phyloP scores from a whole-genome alignment of 139 green algal species.

The Coccomyxa sp. region DNA sequence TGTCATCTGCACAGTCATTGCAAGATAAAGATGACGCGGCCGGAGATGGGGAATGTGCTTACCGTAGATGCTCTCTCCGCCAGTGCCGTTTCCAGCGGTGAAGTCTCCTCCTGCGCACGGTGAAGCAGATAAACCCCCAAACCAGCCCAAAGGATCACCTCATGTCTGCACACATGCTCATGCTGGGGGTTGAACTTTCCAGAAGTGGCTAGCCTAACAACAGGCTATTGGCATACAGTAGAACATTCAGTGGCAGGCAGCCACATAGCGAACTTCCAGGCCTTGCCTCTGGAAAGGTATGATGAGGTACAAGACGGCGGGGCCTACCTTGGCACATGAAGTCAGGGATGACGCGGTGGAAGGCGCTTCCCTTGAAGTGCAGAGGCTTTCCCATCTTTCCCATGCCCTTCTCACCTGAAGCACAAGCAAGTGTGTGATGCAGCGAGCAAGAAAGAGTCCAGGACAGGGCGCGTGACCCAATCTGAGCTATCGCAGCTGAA shows the following conservation, averaged over 20 bases:
- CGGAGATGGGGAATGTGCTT: too few species aligned
- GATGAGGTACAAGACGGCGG: background rate
- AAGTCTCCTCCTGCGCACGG: conserved; percentile 65
- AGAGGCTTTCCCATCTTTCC: conserved; percentile 75
- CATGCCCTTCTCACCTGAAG: conserved; percentile 67
- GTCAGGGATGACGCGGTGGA: conserved; percentile 76
- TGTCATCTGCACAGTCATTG: too few species aligned
- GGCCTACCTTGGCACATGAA: conserved; percentile 46
- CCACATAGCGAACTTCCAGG: too few species aligned
- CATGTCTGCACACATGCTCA: background rate
- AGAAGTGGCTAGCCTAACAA: too few species aligned
- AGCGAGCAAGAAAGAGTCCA: background rate
- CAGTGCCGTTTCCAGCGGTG: conserved; percentile 65
- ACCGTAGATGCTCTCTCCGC: conserved; percentile 86
- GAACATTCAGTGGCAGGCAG: too few species aligned
- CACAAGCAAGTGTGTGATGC: background rate
- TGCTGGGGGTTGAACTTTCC: background rate
- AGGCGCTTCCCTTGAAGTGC: conserved; percentile 77
- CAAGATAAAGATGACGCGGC: too few species aligned
- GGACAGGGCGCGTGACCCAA: too few species aligned
- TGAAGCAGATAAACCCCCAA: too few species aligned
- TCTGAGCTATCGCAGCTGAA: too few species aligned
- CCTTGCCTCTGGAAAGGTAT: background rate
- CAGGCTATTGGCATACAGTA: too few species aligned
- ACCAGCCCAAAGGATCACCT: conserved; percentile 6